phyloP scores from a whole-genome alignment of 768 basidiomycete species.

The Panaeolus cyanescens region DNA sequence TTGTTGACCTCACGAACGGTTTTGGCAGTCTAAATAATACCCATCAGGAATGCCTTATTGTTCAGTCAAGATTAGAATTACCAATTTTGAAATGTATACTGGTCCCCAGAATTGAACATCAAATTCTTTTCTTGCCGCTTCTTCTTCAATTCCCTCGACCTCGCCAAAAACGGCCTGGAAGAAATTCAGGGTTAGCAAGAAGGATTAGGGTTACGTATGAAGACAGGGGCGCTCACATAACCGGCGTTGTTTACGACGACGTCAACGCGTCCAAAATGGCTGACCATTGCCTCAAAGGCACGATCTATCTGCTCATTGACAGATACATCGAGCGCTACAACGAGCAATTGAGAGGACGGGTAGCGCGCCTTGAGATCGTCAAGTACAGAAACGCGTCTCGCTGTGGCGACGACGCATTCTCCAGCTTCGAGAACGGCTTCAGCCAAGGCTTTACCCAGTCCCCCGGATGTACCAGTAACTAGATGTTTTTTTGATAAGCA shows the following conservation, averaged over 20 bases:
- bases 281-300: conserved; percentile 33
- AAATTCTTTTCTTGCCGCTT: conserved; percentile 33
- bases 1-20: conserved; percentile 28
- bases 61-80: conserved; percentile 7
- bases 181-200: background rate
- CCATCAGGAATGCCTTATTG: background rate
- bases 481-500: background rate
- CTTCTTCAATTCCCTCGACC: conserved; percentile 33
- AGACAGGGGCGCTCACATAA: conserved; percentile 10
- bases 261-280: conserved; percentile 42
- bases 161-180: conserved; percentile 32
- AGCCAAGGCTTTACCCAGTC: conserved; percentile 31
- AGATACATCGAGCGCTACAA: conserved; percentile 30
- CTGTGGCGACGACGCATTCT: conserved; percentile 33
- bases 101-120: conserved; percentile 49
- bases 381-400: conserved; percentile 24
- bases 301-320: conserved; percentile 27
- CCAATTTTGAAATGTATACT: conserved; percentile 37
- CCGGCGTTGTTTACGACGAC: conserved; percentile 51
- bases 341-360: conserved; percentile 25
- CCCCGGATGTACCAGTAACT: conserved; percentile 36
- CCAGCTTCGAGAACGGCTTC: conserved; percentile 29
- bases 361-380: conserved; percentile 19
- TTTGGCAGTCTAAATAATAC: conserved; percentile 9
- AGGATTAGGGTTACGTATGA: background rate